Evolutionary conservation across 768 basidiomycete species (phyloP).

Genomic region (Lyophyllum shimeji): DNA sequence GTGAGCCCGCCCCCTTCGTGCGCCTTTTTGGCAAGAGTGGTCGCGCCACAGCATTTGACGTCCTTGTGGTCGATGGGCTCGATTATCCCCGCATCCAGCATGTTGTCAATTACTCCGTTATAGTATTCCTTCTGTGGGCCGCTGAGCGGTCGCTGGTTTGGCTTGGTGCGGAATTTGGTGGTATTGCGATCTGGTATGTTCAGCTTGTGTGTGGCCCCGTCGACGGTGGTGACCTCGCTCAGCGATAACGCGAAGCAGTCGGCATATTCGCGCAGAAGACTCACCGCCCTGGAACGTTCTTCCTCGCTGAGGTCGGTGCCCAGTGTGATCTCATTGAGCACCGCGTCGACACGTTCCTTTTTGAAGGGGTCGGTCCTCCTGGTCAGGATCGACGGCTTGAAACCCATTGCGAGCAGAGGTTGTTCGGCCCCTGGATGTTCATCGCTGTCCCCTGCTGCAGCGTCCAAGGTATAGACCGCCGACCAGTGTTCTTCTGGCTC

Average conservation of each 20-base stretch:
- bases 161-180: conserved; percentile 27
- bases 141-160: conserved; percentile 29
- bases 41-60: conserved; percentile 34
- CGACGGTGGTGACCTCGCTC: conserved; percentile 33
- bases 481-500: conserved; percentile 1
- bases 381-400: no score
- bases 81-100: conserved; percentile 34
- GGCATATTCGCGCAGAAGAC: conserved; percentile 28
- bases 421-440: conserved; percentile 1
- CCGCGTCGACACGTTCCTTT: conserved; percentile 15
- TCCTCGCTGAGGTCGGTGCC: conserved; percentile 27
- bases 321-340: conserved; percentile 21
- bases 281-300: conserved; percentile 20
- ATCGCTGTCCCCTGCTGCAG: neutral
- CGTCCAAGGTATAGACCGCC: conserved; percentile 7
- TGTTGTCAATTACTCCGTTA: conserved; percentile 28
- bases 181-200: conserved; percentile 29
- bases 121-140: conserved; percentile 30
- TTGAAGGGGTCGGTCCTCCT: conserved; percentile 24
- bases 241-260: conserved; percentile 40
- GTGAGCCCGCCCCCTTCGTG: conserved; percentile 27
- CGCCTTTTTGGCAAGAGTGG: conserved; percentile 35
- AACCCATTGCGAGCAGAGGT: no score
- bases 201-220: conserved; percentile 30
- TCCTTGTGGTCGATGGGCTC: conserved; percentile 22